Evolutionary conservation across 768 basidiomycete genomes (phyloP).

Genomic region (Naganishia vaughanmartiniae): DNA sequence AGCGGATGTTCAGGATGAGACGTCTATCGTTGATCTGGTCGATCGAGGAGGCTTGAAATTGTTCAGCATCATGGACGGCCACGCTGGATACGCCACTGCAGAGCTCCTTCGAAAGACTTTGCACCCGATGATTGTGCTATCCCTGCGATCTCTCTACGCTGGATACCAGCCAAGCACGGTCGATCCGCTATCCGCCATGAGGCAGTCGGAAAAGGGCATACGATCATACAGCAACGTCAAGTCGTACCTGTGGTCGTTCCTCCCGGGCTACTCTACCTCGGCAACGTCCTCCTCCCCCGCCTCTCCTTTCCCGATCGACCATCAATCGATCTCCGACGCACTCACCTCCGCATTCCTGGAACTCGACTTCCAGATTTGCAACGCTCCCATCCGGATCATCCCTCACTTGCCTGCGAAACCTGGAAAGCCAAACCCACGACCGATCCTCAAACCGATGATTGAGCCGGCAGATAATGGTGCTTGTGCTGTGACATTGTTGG

Average conservation of each 20-base stretch:
- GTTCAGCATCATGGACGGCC: constrained; percentile 71
- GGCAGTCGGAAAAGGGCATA: neutral
- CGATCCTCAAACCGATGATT: constrained; percentile 63
- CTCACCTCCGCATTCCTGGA: constrained; percentile 74
- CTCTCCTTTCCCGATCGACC: constrained; percentile 29
- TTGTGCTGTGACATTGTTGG: constrained; percentile 81
- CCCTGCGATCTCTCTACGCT: constrained; percentile 57
- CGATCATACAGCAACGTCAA: constrained; percentile 20
- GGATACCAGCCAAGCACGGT: constrained; percentile 19
- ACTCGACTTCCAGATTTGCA: constrained; percentile 80
- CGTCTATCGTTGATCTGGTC: constrained; percentile 16
- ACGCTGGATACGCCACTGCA: constrained; percentile 75
- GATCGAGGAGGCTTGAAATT: constrained; percentile 30
- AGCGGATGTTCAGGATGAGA: constrained; percentile 3
- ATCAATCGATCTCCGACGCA: constrained; percentile 41
- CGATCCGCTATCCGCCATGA: constrained; percentile 11
- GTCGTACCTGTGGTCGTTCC: constrained; percentile 29
- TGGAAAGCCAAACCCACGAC: constrained; percentile 16
- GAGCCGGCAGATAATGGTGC: constrained; percentile 83
- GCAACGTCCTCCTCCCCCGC: neutral
- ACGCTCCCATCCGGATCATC: constrained; percentile 71
- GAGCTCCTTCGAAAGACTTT: constrained; percentile 76
- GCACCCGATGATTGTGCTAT: constrained; percentile 69
- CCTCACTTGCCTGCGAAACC: constrained; percentile 25
- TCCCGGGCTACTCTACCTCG: neutral